Conservation (phyloP, 306 rosid genomes). For the Begonia fuchsioides region DNA sequence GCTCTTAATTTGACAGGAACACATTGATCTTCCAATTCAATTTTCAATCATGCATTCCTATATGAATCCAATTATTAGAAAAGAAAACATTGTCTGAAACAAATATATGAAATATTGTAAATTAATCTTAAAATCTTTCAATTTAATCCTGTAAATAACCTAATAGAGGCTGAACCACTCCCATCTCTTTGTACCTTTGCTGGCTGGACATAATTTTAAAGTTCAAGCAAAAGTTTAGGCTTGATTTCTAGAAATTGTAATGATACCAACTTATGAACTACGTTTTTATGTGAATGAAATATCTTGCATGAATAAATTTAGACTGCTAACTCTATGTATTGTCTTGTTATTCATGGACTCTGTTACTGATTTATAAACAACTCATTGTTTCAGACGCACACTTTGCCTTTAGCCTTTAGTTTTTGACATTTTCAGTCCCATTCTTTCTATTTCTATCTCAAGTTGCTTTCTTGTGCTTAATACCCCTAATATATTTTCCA, state of each 20-base stretch:
- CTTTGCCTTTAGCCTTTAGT: too few species aligned
- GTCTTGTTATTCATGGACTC: not conserved
- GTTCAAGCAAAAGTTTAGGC: not conserved
- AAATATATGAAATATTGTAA: not conserved
- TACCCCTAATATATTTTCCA: constrained; percentile 1
- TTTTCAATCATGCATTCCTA: not conserved
- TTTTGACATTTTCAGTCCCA: too few species aligned
- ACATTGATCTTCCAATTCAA: not conserved
- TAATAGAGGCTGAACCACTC: not conserved
- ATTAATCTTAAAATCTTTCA: not conserved
- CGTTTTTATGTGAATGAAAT: not conserved
- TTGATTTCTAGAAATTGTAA: too few species aligned
- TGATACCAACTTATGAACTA: not conserved
- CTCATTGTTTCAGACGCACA: too few species aligned
- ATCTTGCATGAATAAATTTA: not conserved
- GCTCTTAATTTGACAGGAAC: not conserved
- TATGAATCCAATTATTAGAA: too few species aligned
- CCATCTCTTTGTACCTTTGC: not conserved
- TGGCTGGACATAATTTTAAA: not conserved
- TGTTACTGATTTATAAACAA: too few species aligned
- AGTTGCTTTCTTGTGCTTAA: too few species aligned
- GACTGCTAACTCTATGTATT: not conserved
- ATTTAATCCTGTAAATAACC: not conserved
- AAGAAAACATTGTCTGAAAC: too few species aligned
- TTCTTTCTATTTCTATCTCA: too few species aligned